Base-by-base conservation (phyloP, 257 asterid species). In the Solanum sejunctum region DNA sequence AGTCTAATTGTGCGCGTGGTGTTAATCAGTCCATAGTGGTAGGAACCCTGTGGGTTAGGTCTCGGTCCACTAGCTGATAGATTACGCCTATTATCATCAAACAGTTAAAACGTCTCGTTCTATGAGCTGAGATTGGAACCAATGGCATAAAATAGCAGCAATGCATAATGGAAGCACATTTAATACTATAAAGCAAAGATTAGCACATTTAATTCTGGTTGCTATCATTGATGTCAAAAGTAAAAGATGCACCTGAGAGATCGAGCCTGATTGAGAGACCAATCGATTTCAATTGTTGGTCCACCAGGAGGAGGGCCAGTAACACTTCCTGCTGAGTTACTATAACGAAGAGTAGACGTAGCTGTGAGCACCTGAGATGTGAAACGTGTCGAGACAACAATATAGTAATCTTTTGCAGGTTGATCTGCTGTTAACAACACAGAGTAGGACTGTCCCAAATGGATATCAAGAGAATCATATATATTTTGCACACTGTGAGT, bases 31-130 rank as follows among this genome's bases (percentile, higher is more conserved):
- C 90, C 90, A 7, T 88, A 88, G 77, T 88, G 90, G 77, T 86
- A 88, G 21, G 90, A 88, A 4, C 90, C 90, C 81, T 88, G 90
- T 41, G 90, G 89, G 61, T 88, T 88, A 5, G 88, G 87, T 60
- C 90, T 86, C 21, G 88, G 88, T 36, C 90, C 90, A 84, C 88
- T 88, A 12, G 88, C 88, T 28, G 90, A 80, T 75, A 88, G 80
- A 61, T 88, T 88, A 72, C 85, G 87, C 87, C 90, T 88, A 84
- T 15, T 63, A 78, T 32, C 61, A 26, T 16, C 64, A 26, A 78
- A 7, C 16, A 16, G 16, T 51, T 23, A 51, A 45, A 8, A 77
- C n/a, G 1, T 26, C 45, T 51, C 8, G 32, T 75, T 47, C 60
- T 49, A 7, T 21, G 23, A 39, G 52, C 17, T 41, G 45, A 61